These are phyloP conservation scores for Zea luxurians DNA, from an alignment of 176 grass and related monocot genomes.

Conservation along the genomic window DNA sequence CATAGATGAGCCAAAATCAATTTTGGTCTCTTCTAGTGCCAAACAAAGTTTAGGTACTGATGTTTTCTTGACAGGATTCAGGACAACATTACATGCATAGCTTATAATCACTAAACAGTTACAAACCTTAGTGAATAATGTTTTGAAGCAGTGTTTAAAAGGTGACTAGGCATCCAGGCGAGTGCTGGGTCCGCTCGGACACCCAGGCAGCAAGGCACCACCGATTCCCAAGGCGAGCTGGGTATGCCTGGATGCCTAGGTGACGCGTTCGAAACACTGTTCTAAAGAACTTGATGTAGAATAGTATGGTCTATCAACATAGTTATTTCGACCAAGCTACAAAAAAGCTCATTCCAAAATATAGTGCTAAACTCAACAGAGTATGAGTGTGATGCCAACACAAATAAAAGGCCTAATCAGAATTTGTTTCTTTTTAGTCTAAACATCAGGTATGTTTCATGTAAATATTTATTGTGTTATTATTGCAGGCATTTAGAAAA, in stretches of 20 bases:
- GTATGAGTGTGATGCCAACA: neutral
- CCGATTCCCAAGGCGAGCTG: too few relatives aligned
- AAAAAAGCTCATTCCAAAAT: neutral
- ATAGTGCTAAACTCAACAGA: neutral
- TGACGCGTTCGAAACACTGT: too few relatives aligned
- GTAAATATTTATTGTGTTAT: constrained; percentile 1
- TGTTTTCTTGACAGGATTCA: constrained; percentile 3
- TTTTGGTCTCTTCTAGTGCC: neutral
- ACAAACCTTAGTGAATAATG: neutral
- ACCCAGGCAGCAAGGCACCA: too few relatives aligned
- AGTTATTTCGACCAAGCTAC: neutral
- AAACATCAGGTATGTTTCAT: constrained; percentile 22
- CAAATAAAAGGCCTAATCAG: neutral
- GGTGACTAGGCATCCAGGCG: too few relatives aligned
- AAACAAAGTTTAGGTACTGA: neutral
- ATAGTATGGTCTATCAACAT: neutral
- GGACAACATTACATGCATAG: neutral
- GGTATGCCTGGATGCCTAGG: too few relatives aligned
- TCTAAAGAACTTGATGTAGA: neutral
- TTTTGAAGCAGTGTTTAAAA: too few relatives aligned
- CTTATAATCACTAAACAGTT: constrained; percentile 4
- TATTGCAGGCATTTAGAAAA: constrained; percentile 83
- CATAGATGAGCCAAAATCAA: neutral
- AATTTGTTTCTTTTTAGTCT: neutral
- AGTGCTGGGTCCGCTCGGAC: too few relatives aligned